Base-by-base conservation (phyloP, 2,329 filamentous ascomycete species). In the Cladosporium sp. region DNA sequence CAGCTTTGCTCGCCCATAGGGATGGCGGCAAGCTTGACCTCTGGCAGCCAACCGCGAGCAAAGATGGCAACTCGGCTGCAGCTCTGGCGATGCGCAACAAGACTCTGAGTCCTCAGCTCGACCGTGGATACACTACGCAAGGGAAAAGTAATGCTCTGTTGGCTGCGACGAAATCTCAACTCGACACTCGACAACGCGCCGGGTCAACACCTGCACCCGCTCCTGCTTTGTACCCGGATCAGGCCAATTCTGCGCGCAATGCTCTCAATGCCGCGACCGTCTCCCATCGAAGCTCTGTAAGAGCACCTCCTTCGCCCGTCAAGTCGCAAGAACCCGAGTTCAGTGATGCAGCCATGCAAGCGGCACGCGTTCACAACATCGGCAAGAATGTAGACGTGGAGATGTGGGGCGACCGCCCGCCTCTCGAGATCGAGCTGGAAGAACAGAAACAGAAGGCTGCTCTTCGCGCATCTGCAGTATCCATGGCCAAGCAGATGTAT, bases 401-500 rank as follows among this genome's bases (percentile, higher is more conserved):
- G 54, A 87, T 95, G 82, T 95, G 86, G 64, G 89, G 86, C 0
- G 84, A 87, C 1, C 73, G 82, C 29, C 89, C 90, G 3, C 85
- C 84, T 0, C 81, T 95, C 3, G 77, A 81, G 20, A 73, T 80
- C 2, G 88, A 95, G 62, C 71, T 83, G 0, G 85, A 93, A 36
- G 89, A 96, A 61, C 80, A 84, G 66, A 83, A 80, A 54, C 82
- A 80, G 52, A 80, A 84, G 39, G 86, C 89, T 58, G 82, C 84
- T 4, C 73, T 95, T 2, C 86, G 85, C 56, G 88, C 89, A 24
- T 92, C 89, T 17, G 89, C 91, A 2, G 75, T 96, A 3, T 88
- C 87, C 9, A 95, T 96, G 89, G 90, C 91, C 6, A 87, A 85
- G 68, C 82, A 86, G 59, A 92, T 96, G 83, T 96, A 90, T 64